These are phyloP conservation scores for Chlorella sp. DNA, from an alignment of 139 green algal genomes.

Conservation along the genomic window DNA sequence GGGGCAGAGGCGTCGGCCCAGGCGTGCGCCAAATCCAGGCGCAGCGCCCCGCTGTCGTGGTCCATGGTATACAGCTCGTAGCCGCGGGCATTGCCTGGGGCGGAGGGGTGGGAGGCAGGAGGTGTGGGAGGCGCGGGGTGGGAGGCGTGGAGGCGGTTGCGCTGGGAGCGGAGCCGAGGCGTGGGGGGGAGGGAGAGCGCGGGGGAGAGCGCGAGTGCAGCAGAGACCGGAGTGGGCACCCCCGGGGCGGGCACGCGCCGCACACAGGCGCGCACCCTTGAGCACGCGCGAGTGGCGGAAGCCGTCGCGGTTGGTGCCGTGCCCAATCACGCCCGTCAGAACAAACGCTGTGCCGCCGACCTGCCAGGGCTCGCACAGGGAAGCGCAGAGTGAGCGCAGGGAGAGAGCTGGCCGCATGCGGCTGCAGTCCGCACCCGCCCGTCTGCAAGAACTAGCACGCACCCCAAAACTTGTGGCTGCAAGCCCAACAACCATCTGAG, in stretches of 20 bases:
- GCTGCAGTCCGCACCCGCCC: too few relatives aligned
- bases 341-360: conserved; percentile 74
- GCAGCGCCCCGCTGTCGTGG: conserved; percentile 55
- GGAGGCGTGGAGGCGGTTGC: too few relatives aligned
- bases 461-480: neutral
- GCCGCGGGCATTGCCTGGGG: conserved; percentile 44
- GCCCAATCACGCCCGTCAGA: conserved; percentile 83
- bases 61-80: conserved; percentile 77
- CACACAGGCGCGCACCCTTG: conserved; percentile 19
- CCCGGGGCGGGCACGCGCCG: too few relatives aligned
- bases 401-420: too few relatives aligned
- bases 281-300: conserved; percentile 45
- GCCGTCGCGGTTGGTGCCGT: conserved; percentile 72
- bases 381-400: too few relatives aligned
- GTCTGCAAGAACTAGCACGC: too few relatives aligned
- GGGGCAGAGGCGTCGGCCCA: conserved; percentile 47
- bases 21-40: conserved; percentile 60
- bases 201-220: too few relatives aligned
- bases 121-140: neutral
- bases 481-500: neutral
- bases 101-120: conserved; percentile 32
- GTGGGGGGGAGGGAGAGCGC: too few relatives aligned
- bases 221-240: too few relatives aligned
- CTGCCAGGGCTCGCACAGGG: too few relatives aligned
- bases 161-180: too few relatives aligned